Percentiles rank a stretch among this genome's conserved stretches.
Conservation (phyloP, 2,329 filamentous ascomycete species). For the Curvularia sp. region DNA sequence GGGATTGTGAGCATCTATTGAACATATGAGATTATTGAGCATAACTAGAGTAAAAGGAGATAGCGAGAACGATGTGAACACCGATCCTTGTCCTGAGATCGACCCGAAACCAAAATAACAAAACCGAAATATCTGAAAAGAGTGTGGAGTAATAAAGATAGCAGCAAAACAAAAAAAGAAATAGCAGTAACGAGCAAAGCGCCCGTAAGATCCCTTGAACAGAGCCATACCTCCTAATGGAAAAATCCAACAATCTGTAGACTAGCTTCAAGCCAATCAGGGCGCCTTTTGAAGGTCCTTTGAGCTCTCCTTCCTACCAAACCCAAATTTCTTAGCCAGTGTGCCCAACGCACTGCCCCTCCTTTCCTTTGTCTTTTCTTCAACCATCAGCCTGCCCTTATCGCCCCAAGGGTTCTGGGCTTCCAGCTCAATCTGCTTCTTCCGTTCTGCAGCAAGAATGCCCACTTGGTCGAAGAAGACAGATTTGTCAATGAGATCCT, state of each 20-base stretch:
- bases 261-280: neutral
- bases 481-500: slow-evolving; percentile 43
- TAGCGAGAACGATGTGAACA: neutral
- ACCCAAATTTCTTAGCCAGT: slow-evolving; percentile 30
- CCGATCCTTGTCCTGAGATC: neutral
- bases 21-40: neutral
- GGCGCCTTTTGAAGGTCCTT: slow-evolving; percentile 11
- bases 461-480: slow-evolving; percentile 42
- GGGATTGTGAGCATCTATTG: neutral
- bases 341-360: slow-evolving; percentile 15
- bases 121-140: neutral
- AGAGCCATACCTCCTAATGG: neutral
- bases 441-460: slow-evolving; percentile 34
- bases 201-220: neutral
- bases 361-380: slow-evolving; percentile 21
- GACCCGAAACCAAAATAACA: neutral
- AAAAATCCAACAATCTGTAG: neutral
- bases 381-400: slow-evolving; percentile 28
- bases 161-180: neutral
- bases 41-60: neutral
- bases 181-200: neutral
- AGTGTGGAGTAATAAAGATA: neutral
- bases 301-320: slow-evolving; percentile 28
- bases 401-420: slow-evolving; percentile 40
- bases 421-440: slow-evolving; percentile 40